These are phyloP conservation scores for Penicillium cinerascens DNA, from an alignment of 495 filamentous ascomycete genomes.

Conservation along the genomic window DNA sequence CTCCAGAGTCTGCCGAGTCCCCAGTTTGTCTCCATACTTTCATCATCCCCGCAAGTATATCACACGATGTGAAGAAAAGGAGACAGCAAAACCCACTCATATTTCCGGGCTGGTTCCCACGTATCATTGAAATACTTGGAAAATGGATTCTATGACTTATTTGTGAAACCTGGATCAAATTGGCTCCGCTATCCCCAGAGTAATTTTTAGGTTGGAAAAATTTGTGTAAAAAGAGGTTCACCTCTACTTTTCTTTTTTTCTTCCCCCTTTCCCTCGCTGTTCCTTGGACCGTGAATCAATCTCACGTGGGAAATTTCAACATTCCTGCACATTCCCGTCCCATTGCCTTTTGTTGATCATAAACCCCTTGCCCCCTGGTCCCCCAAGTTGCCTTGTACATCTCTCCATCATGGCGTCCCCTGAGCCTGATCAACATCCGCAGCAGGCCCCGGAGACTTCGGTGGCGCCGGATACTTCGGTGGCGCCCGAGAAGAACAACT, in stretches of 20 bases:
- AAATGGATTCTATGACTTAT: constrained; percentile 4
- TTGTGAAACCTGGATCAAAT: constrained; percentile 17
- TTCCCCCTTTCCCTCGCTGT: constrained; percentile 6
- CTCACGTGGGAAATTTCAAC: constrained; percentile 3
- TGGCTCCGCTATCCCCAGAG: constrained; percentile 14
- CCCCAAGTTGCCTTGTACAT: neutral
- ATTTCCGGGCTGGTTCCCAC: neutral
- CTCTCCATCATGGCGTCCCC: constrained; percentile 10
- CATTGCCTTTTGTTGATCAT: neutral
- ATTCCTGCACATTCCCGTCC: neutral
- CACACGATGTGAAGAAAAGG: neutral
- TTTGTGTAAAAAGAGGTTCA: constrained; percentile 4
- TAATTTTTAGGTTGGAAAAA: neutral
- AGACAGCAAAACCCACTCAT: neutral
- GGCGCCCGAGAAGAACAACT: constrained; percentile 3
- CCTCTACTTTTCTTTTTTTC: constrained; percentile 2
- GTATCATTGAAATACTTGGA: neutral
- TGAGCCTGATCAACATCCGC: constrained; percentile 13
- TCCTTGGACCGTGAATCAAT: constrained; percentile 4
- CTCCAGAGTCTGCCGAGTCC: constrained; percentile 3
- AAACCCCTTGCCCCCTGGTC: neutral
- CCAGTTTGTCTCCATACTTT: constrained; percentile 10
- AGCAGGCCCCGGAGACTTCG: neutral
- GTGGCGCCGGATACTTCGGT: neutral
- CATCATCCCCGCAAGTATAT: constrained; percentile 11